Evolutionary conservation across 2,329 filamentous ascomycete species (phyloP), one percentile per base, ranked within the genome.

Genomic region (Phoma sp.): DNA sequence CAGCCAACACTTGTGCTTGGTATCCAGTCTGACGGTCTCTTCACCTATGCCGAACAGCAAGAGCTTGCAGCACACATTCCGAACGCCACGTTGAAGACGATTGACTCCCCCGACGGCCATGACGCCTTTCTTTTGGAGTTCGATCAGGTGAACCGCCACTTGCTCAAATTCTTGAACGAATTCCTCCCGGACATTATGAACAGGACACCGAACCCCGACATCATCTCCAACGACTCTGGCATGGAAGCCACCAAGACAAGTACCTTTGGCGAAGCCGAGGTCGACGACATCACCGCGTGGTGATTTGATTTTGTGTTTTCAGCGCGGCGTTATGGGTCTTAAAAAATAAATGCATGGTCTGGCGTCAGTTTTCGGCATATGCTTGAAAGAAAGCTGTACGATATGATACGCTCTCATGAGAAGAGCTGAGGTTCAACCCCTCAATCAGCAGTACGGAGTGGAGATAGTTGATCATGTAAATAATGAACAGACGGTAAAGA

Each of bases 71-170:
- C 87, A 29, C 86, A 89, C 54, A 92, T 98, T 58, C 88, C 88
- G 3, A 81, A 93, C 65, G 87, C 91, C 1, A 84, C 85, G 10
- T 78, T 99, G 21, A 87, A 92, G 75, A 91, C 87, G 39, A 99
- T 99, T 55, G 92, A 98, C 68, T 96, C 90, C 56, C 90, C 92
- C 0, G 95, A 99, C 72, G 95, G 95, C 1, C 95, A 99, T 68
- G 95, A 99, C 75, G 95, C 95, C 0, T 99, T 99, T 75, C 77
- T 99, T 67, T 78, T 99, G 48, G 93, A 99, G 75, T 99, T 99
- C 70, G 92, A 97, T 78, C 93, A 98, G 77, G 95, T 98, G 54
- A 99, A 99, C 76, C 83, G 81, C 26, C 91, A 96, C 71, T 87
- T 97, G 42, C 77, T 97, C 15, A 85, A 84, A 2, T 99, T 99